Percentiles rank a stretch among this genome's conserved stretches.
Conservation (phyloP, 2,329 filamentous ascomycete species). For the Myriosclerotinia scirpicola region DNA sequence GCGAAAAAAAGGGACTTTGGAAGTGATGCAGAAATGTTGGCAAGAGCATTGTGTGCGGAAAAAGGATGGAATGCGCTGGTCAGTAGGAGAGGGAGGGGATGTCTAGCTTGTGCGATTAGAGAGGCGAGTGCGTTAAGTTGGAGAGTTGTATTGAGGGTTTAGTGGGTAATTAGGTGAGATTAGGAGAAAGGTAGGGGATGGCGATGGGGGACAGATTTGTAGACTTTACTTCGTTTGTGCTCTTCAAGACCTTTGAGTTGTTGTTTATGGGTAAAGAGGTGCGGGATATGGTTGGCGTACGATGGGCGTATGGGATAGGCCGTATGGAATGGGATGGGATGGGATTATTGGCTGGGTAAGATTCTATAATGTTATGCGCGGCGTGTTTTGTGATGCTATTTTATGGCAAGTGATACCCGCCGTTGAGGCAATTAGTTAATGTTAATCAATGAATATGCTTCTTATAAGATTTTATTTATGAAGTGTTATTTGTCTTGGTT, state of each 20-base stretch:
- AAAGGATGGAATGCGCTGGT: constrained; percentile 73
- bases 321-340: background rate
- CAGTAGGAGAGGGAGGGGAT: constrained; percentile 65
- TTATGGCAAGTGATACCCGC: constrained; percentile 22
- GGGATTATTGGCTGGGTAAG: background rate
- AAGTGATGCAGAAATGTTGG: constrained; percentile 68
- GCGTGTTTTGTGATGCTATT: background rate
- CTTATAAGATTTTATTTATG: background rate
- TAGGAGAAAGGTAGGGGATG: too few species aligned
- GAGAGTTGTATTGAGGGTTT: constrained; percentile 39
- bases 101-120: constrained; percentile 70
- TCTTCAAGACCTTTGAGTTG: background rate
- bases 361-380: background rate
- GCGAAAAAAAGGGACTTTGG: constrained; percentile 40
- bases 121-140: constrained; percentile 72
- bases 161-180: background rate
- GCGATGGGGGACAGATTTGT: background rate
- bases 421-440: constrained; percentile 16
- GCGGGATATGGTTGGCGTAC: background rate
- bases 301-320: background rate
- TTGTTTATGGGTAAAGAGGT: background rate
- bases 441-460: constrained; percentile 4
- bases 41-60: constrained; percentile 70
- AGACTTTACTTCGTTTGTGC: background rate
- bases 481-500: background rate